Base-by-base conservation (phyloP, 495 filamentous ascomycete species). In the Aspergillus bertholletiae region DNA sequence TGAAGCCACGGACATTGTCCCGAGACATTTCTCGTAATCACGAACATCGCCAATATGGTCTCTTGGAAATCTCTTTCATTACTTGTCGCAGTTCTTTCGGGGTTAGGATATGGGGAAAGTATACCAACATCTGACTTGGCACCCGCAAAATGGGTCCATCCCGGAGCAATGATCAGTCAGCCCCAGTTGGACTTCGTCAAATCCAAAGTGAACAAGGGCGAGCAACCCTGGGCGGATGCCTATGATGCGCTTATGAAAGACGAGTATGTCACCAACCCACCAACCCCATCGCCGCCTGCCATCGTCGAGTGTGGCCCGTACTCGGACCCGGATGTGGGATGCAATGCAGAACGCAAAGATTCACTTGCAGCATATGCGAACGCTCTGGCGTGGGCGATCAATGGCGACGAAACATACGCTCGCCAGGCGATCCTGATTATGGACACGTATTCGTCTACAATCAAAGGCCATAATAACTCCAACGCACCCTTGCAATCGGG, bases 401-500 rank as follows among this genome's bases (percentile, higher is more conserved):
- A 51, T 17, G 60, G 57, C 1, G 46, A 28, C 5, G 15, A 48
- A 21, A n/a, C 13, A 11, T 67, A 65, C 30, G 66, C 64, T 13
- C 21, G 61, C 6, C 54, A 58, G 32, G 61, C 66, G 2, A 69
- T 69, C 27, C 30, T 51, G 1, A 53, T 59, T 17, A 69, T 69
- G 62, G 58, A 69, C 49, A 59, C 59, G 6, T 69, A 55, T 49
- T 54, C 56, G 3, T 24, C 43, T 17, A 60, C 54, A 1, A 51
- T 67, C 40, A 21, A 63, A 55, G 62, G 35, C 7, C 66, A 69
- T 45, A 61, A 55, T 21, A 49, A 62, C 23, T 53, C 57, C 18
- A 67, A 69, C 58, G 61, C 66, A 3, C 57, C 58, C 5, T 28
- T 69, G 40, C 66, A 69, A 35, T 51, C 66, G 6, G 59, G 54